These are phyloP conservation scores for Naganishia friedmannii DNA, from an alignment of 768 basidiomycete species.

Conservation along the genomic window DNA sequence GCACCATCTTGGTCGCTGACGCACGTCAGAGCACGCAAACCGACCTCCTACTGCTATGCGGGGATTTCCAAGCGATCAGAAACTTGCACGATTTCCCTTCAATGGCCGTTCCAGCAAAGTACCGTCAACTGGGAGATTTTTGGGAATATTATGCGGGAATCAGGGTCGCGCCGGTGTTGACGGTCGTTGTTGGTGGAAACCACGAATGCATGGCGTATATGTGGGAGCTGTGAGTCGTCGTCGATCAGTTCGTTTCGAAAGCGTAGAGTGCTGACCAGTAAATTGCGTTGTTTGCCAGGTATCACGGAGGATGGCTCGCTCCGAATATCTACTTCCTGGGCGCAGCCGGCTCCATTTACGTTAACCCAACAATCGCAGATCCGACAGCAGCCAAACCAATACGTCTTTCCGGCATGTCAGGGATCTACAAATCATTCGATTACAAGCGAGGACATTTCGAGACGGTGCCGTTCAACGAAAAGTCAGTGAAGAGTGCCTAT, in stretches of 20 bases:
- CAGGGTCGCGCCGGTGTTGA: conserved; percentile 76
- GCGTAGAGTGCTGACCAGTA: not conserved
- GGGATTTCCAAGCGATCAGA: conserved; percentile 86
- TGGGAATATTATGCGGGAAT: conserved; percentile 81
- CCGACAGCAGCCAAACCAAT: conserved; percentile 56
- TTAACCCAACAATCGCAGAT: conserved; percentile 56
- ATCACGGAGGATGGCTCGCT: conserved; percentile 95
- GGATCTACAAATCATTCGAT: conserved; percentile 79
- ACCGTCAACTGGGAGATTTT: conserved; percentile 77
- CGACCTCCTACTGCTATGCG: conserved; percentile 85
- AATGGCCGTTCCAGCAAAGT: conserved; percentile 89
- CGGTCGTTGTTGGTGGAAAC: conserved; percentile 93
- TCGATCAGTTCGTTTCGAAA: not conserved
- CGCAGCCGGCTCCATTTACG: conserved; percentile 78
- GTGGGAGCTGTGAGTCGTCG: conserved; percentile 76
- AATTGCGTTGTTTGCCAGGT: conserved; percentile 57
- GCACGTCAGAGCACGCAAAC: conserved; percentile 63
- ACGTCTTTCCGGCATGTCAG: conserved; percentile 83
- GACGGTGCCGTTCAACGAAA: conserved; percentile 71
- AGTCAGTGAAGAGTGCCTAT: conserved; percentile 76
- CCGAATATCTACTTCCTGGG: conserved; percentile 96
- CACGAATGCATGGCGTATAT: conserved; percentile 96
- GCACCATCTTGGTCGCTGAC: conserved; percentile 66
- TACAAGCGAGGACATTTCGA: conserved; percentile 74
- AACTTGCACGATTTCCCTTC: conserved; percentile 79